Percentiles rank a stretch among this genome's conserved stretches.
Evolutionary conservation across 192 early-diverging fungal genomes (phyloP).

Genomic region (Umbelopsis isabellina): DNA sequence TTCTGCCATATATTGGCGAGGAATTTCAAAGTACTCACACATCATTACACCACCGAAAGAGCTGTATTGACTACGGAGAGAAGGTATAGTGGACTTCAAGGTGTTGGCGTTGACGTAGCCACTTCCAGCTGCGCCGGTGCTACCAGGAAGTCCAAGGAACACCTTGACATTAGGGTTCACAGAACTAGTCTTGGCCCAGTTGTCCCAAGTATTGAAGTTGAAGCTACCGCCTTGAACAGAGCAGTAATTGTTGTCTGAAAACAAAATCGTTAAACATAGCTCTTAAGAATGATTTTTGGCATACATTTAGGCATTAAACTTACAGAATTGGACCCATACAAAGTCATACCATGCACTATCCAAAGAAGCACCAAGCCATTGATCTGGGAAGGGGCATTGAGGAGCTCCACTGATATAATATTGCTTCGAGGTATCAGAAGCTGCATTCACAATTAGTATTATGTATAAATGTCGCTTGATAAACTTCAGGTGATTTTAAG

Average conservation of each 20-base stretch:
- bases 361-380: conserved; percentile 58
- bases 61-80: conserved; percentile 32
- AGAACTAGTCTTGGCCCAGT: conserved; percentile 56
- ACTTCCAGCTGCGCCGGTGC: conserved; percentile 53
- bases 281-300: background rate
- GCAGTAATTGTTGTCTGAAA: conserved; percentile 34
- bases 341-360: conserved; percentile 65
- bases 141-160: conserved; percentile 67
- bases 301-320: conserved; percentile 56
- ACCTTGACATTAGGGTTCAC: conserved; percentile 67
- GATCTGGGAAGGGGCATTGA: conserved; percentile 72
- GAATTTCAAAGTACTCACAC: conserved; percentile 28
- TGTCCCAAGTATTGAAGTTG: conserved; percentile 77
- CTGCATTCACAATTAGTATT: conserved; percentile 27
- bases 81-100: conserved; percentile 35
- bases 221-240: conserved; percentile 43
- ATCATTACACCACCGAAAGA: conserved; percentile 76
- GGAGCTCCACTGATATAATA: conserved; percentile 72
- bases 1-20: no score
- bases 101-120: conserved; percentile 51
- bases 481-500: background rate
- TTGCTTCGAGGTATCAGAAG: conserved; percentile 42
- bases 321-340: conserved; percentile 81
- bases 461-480: conserved; percentile 5
- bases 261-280: conserved; percentile 33